Base-by-base conservation (phyloP, 2,329 filamentous ascomycete species). In the Talaromyces albobiverticillius region DNA sequence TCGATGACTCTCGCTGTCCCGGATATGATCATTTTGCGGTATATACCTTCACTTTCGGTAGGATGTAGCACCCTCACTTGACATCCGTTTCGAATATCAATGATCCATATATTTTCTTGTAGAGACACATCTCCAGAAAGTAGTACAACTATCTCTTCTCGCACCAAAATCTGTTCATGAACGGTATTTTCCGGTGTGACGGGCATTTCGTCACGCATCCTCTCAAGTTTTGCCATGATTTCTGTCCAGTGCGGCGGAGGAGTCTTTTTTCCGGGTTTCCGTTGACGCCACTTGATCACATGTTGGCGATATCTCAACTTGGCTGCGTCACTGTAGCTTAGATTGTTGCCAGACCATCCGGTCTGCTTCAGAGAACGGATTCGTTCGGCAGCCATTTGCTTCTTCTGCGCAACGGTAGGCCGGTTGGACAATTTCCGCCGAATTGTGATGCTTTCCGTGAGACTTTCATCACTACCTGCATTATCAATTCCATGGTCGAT, bases 91-190 rank as follows among this genome's bases (percentile, higher is more conserved):
- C 61, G 65, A 14, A 72, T 52, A 9, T 59, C 55, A 6, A 69
- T 59, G 53, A 65, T 65, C 65, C 66, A 74, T 7, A 73, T 62
- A 54, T 75, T 75, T 56, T 75, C 72, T 32, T 58, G 56, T 53
- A 62, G 60, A 3, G 64, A 59, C 5, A 62, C 64, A 11, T 64
- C 55, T 3, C 72, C 72, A 13, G 63, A 58, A 40, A 75, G 54
- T 9, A 64, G 47, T 1, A 65, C 67, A 23, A 74, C 59, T 0
- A 67, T 70, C 48, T 68, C 65, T 50, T 75, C 71, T 2, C 67
- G 64, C 3, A 75, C 34, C 25, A 64, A 48, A 14, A 74, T 53
- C 46, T 67, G 23, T 10, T 29, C 26, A 6, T 65, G 61, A 42
- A 57, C 61, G 13, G 56, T 59, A 31, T 55, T 60, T 34, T 51